Evolutionary conservation across 768 basidiomycete genomes (phyloP), one percentile per base, ranked within the genome.

Genomic region (Phanerochaete carnosa): DNA sequence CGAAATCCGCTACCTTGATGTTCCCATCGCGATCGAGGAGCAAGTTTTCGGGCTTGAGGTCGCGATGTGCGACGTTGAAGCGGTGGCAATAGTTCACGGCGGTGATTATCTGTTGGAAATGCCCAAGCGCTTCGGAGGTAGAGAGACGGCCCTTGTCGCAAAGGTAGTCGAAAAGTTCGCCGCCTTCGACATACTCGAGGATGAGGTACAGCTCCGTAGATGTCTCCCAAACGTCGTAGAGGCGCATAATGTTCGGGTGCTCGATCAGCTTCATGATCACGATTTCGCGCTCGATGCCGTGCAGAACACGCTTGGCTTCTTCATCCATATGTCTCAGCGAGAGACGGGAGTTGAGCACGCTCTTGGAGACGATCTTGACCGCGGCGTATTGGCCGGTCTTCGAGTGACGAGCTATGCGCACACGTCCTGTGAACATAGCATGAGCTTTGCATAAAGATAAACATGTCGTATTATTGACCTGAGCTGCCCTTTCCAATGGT

Each of bases 141-240:
- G 86, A 80, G 4, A 95, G 83, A 9, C 84, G 80, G 12, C 93
- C 92, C 55, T 88, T 83, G 59, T 82, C 82, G 75, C 92, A 92
- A 50, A 97, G 82, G 72, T 95, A 87, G 66, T 98, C 92, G 74
- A 97, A 96, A 32, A 98, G 85, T 73, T 97, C 95, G 62, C 95
- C 95, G 61, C 92, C 93, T 65, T 94, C 90, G 63, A 95, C 87
- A 73, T 95, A 97, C 76, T 98, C 95, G 66, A 96, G 86, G 67
- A 98, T 89, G 62, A 98, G 86, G 72, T 86, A 97, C 65, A 96
- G 83, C 60, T 95, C 88, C 32, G 84, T 83, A 3, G 89, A 89
- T 0, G 94, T 95, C 75, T 98, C 95, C 94, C 93, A 98, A 63
- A 98, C 95, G 70, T 98, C 95, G 76, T 94, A 95, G 29, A 98